These are phyloP conservation scores for Epicoccum nigrum DNA, from an alignment of 2,329 filamentous ascomycete species.

Conservation along the genomic window DNA sequence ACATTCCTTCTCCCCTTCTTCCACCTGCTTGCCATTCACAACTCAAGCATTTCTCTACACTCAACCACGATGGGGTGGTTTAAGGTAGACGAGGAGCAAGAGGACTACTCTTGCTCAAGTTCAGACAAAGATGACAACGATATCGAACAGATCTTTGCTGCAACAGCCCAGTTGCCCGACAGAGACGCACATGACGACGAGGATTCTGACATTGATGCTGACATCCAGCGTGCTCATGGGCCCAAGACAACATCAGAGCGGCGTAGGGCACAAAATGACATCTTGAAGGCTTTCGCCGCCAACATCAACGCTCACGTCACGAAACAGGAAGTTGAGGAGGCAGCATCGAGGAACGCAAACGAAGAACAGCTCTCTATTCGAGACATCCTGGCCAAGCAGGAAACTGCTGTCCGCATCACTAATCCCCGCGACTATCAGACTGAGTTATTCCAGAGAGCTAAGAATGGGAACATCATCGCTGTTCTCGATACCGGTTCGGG, in stretches of 20 bases:
- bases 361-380: slow-evolving; percentile 60
- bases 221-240: slow-evolving; percentile 26
- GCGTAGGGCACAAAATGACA: slow-evolving; percentile 49
- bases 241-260: slow-evolving; percentile 45
- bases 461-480: slow-evolving; percentile 83
- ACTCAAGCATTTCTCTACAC: no score
- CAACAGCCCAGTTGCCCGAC: background rate
- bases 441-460: slow-evolving; percentile 88
- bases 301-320: slow-evolving; percentile 53
- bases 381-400: slow-evolving; percentile 60
- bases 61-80: slow-evolving; percentile 26
- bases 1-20: background rate
- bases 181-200: slow-evolving; percentile 10
- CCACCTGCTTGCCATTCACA: background rate
- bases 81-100: slow-evolving; percentile 25
- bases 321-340: slow-evolving; percentile 47
- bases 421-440: slow-evolving; percentile 88
- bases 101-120: slow-evolving; percentile 15
- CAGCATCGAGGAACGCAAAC: slow-evolving; percentile 42
- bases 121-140: slow-evolving; percentile 10
- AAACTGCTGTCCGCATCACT: slow-evolving; percentile 66
- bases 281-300: slow-evolving; percentile 52
- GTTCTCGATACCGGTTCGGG: slow-evolving; percentile 95
- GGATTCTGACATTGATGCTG: slow-evolving; percentile 34
- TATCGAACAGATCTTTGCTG: background rate